These are phyloP conservation scores for Ceratobasidium sp. DNA, from an alignment of 1,284 basidiomycete species.

Conservation along the genomic window DNA sequence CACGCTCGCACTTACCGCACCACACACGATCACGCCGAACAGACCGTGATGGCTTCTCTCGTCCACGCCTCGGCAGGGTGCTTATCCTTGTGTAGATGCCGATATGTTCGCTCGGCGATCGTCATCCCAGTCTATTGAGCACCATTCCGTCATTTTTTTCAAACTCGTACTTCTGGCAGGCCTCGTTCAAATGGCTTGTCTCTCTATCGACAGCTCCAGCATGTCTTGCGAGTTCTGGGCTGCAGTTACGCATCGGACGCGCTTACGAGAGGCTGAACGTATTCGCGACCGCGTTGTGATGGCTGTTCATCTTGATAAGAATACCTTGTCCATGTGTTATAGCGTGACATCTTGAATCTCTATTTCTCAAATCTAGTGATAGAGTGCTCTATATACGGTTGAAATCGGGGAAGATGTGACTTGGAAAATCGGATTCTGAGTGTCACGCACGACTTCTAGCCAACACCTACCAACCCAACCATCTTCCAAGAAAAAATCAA, in stretches of 20 bases:
- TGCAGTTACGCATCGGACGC: no score
- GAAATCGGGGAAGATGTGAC: no score
- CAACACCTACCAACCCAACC: no score
- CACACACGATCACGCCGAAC: background rate
- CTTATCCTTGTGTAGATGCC: slow-evolving; percentile 3
- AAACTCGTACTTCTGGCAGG: background rate
- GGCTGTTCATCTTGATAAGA: no score
- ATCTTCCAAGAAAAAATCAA: no score
- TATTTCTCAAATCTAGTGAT: background rate
- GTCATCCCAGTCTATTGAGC: background rate
- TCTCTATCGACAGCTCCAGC: background rate
- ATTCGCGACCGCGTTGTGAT: no score
- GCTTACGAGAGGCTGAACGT: no score
- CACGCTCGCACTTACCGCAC: background rate
- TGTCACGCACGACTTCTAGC: no score
- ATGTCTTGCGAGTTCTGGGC: background rate
- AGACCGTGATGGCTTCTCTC: slow-evolving; percentile 6
- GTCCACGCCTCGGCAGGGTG: slow-evolving; percentile 29
- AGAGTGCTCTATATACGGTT: background rate
- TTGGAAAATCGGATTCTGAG: no score
- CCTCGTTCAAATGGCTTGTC: background rate
- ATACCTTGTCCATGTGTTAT: no score
- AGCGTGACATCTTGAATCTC: no score
- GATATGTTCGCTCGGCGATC: slow-evolving; percentile 13
- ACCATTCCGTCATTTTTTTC: slow-evolving; percentile 2